phyloP scores from a whole-genome alignment of 345 rosid species.

The Gossypium thurberi region DNA sequence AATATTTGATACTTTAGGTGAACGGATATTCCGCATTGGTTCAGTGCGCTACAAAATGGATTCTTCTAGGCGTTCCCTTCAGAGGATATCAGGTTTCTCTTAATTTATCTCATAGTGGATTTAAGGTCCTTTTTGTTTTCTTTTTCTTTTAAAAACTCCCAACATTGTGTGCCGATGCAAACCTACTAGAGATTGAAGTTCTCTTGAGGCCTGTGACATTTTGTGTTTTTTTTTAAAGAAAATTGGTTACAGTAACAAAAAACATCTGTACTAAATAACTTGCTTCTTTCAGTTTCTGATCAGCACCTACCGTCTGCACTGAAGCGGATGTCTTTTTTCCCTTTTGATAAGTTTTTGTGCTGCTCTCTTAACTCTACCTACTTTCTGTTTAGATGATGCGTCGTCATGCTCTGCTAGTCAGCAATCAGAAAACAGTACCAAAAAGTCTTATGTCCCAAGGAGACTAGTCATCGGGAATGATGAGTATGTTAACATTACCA shows the following conservation, averaged over 20 bases:
- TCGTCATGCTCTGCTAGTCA: conserved; percentile 34
- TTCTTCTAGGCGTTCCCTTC: conserved; percentile 82
- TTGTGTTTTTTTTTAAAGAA: neutral
- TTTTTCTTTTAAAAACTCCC: neutral
- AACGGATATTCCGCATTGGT: conserved; percentile 78
- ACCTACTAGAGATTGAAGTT: neutral
- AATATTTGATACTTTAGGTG: conserved; percentile 36
- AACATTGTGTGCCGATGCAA: neutral
- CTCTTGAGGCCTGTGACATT: neutral
- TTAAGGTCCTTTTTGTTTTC: neutral
- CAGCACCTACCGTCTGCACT: neutral
- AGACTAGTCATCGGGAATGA: conserved; percentile 90
- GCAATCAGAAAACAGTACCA: conserved; percentile 36
- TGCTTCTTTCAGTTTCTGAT: neutral
- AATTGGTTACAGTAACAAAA: neutral
- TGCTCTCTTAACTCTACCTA: neutral
- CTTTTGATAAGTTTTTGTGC: neutral
- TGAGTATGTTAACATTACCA: conserved; percentile 55
- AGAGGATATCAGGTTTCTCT: conserved; percentile 62
- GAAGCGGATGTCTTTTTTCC: neutral
- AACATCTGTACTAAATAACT: neutral
- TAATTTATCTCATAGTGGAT: neutral
- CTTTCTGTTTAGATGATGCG: conserved; percentile 44
- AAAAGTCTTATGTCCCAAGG: conserved; percentile 69
- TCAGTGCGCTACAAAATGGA: conserved; percentile 83